These are phyloP conservation scores for Myriangium duriaei DNA, from an alignment of 2,329 filamentous ascomycete genomes.

Conservation along the genomic window DNA sequence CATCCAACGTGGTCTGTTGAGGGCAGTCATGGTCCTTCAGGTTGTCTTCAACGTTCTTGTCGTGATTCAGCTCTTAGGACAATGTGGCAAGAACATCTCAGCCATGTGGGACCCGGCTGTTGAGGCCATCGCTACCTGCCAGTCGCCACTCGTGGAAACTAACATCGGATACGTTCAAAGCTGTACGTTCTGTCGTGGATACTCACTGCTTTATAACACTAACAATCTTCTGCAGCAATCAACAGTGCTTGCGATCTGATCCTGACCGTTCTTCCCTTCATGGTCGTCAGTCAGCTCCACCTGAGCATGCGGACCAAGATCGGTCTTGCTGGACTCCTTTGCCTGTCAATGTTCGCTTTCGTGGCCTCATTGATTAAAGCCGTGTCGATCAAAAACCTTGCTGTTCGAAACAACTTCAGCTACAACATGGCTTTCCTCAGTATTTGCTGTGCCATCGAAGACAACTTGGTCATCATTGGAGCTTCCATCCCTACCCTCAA, in stretches of 20 bases:
- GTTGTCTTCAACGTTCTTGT: slow-evolving; percentile 16
- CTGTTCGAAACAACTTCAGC: not conserved
- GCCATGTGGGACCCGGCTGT: slow-evolving; percentile 11
- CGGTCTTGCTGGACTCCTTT: slow-evolving; percentile 16
- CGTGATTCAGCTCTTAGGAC: slow-evolving; percentile 16
- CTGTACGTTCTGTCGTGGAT: slow-evolving; percentile 6
- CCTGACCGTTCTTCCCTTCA: slow-evolving; percentile 18
- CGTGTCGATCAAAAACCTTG: not conserved
- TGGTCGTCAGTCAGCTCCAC: slow-evolving; percentile 19
- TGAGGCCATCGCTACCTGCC: slow-evolving; percentile 13
- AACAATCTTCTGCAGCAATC: slow-evolving; percentile 17
- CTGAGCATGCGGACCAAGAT: slow-evolving; percentile 17
- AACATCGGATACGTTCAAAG: slow-evolving; percentile 13
- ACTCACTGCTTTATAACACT: slow-evolving; percentile 3
- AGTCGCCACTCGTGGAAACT: slow-evolving; percentile 14
- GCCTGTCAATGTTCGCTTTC: slow-evolving; percentile 10
- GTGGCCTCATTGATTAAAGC: not conserved
- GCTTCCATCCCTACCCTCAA: slow-evolving; percentile 20
- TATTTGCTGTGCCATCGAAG: slow-evolving; percentile 15
- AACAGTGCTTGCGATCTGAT: slow-evolving; percentile 21
- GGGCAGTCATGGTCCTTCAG: slow-evolving; percentile 17
- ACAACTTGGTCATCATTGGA: slow-evolving; percentile 24
- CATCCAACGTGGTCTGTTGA: slow-evolving; percentile 18
- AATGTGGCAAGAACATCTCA: slow-evolving; percentile 18
- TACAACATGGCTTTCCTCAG: not conserved